phyloP scores from a whole-genome alignment of 371 early-diverging fungal genomes.

The Aphelidium insulamus region DNA sequence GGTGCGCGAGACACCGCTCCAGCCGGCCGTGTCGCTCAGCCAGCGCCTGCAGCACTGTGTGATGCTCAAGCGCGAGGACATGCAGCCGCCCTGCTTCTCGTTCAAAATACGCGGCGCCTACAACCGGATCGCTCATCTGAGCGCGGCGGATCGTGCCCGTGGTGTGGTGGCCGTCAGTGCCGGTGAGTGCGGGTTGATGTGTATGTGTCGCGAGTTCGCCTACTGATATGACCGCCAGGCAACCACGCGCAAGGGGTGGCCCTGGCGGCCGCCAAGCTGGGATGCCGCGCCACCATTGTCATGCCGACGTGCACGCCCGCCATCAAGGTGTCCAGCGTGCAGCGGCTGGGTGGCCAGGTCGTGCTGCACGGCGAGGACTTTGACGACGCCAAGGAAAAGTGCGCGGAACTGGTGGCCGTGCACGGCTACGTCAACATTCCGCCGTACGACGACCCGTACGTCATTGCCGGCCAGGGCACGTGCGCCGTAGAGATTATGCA shows the following conservation, averaged over 20 bases:
- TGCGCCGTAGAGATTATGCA: constrained; percentile 78
- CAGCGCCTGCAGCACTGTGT: constrained; percentile 42
- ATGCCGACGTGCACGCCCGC: constrained; percentile 61
- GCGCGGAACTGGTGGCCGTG: constrained; percentile 35
- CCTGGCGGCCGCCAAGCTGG: constrained; percentile 66
- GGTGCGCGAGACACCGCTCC: constrained; percentile 71
- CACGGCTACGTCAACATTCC: constrained; percentile 71
- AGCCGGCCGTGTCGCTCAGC: constrained; percentile 55
- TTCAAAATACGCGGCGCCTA: constrained; percentile 95
- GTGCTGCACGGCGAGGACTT: constrained; percentile 74
- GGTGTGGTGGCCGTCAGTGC: constrained; percentile 94
- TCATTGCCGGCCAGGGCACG: constrained; percentile 96
- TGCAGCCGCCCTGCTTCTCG: constrained; percentile 77
- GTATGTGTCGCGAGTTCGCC: background rate
- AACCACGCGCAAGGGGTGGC: constrained; percentile 94
- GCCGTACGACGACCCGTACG: constrained; percentile 89
- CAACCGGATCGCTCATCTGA: constrained; percentile 62
- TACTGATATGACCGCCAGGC: constrained; percentile 11
- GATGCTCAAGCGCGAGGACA: constrained; percentile 79
- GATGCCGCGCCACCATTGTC: constrained; percentile 80
- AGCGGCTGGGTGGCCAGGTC: constrained; percentile 73
- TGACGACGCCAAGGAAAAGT: constrained; percentile 74
- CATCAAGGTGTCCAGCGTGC: constrained; percentile 70
- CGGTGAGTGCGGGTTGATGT: constrained; percentile 22
- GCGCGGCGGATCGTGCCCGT: constrained; percentile 39